Evolutionary conservation across 768 basidiomycete species (phyloP).

Genomic region (Suillus plorans): DNA sequence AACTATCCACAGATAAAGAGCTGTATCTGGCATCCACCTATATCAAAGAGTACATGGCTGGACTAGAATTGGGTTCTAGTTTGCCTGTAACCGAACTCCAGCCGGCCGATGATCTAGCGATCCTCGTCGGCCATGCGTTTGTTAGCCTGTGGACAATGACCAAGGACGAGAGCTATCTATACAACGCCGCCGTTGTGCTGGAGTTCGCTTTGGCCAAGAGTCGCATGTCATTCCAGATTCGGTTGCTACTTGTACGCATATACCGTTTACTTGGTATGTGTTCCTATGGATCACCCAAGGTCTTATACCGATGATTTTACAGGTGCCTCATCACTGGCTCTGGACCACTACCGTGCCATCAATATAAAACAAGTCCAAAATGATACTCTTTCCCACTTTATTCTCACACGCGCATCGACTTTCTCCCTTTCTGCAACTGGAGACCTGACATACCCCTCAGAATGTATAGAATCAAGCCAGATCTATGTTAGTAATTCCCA

Average conservation of each 20-base stretch:
- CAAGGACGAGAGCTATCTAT: constrained; percentile 56
- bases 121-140: constrained; percentile 69
- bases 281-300: not conserved
- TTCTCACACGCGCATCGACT: constrained; percentile 73
- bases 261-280: constrained; percentile 76
- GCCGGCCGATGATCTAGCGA: constrained; percentile 80
- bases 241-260: constrained; percentile 74
- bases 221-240: constrained; percentile 76
- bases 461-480: constrained; percentile 77
- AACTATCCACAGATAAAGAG: constrained; percentile 61
- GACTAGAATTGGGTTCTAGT: constrained; percentile 61
- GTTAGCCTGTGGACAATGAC: constrained; percentile 63
- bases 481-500: constrained; percentile 79
- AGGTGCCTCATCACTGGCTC: constrained; percentile 72
- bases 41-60: constrained; percentile 61
- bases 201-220: constrained; percentile 74
- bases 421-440: constrained; percentile 78
- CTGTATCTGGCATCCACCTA: constrained; percentile 49
- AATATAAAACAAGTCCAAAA: constrained; percentile 84
- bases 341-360: constrained; percentile 79
- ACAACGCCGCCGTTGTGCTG: constrained; percentile 61
- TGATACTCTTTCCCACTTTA: constrained; percentile 85
- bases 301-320: not conserved
- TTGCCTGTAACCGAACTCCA: constrained; percentile 80
- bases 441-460: constrained; percentile 71